These are phyloP conservation scores for Golubevia sp. DNA, from an alignment of 1,284 basidiomycete genomes.

Conservation along the genomic window DNA sequence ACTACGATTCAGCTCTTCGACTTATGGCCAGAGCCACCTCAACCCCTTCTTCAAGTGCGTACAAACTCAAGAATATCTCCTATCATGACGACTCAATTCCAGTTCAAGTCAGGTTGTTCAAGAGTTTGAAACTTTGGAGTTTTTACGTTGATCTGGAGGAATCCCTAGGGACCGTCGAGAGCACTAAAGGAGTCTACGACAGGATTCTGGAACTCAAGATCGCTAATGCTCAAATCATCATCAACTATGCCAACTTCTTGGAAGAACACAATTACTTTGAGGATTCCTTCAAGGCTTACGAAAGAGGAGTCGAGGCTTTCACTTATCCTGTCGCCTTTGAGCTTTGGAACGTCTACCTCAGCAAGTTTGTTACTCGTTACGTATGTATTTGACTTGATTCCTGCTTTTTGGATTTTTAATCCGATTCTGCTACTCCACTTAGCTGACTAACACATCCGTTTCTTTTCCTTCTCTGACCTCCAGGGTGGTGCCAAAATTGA, in stretches of 20 bases:
- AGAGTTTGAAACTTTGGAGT: conserved; percentile 55
- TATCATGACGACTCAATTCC: conserved; percentile 55
- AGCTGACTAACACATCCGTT: neutral
- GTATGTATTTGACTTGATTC: neutral
- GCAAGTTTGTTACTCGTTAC: conserved; percentile 58
- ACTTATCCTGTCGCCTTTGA: conserved; percentile 59
- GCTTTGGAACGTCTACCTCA: conserved; percentile 60
- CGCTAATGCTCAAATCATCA: conserved; percentile 57
- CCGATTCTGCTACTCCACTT: neutral
- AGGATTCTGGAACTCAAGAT: conserved; percentile 59
- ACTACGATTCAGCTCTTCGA: conserved; percentile 54
- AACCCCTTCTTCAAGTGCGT: conserved; percentile 19
- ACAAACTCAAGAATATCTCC: conserved; percentile 32
- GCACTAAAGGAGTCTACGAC: conserved; percentile 53
- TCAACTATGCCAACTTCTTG: conserved; percentile 57
- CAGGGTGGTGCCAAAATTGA: conserved; percentile 54
- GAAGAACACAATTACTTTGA: conserved; percentile 59
- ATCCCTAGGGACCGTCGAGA: conserved; percentile 47
- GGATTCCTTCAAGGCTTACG: conserved; percentile 59
- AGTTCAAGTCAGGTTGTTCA: conserved; percentile 52
- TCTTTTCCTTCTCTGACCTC: neutral
- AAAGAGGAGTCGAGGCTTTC: conserved; percentile 57
- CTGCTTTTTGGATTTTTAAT: neutral
- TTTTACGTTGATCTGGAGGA: conserved; percentile 60
- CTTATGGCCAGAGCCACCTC: conserved; percentile 50